Percentiles rank a stretch among this genome's conserved stretches.
phyloP scores from a whole-genome alignment of 192 early-diverging fungal species.

The Coemansia sp. region DNA sequence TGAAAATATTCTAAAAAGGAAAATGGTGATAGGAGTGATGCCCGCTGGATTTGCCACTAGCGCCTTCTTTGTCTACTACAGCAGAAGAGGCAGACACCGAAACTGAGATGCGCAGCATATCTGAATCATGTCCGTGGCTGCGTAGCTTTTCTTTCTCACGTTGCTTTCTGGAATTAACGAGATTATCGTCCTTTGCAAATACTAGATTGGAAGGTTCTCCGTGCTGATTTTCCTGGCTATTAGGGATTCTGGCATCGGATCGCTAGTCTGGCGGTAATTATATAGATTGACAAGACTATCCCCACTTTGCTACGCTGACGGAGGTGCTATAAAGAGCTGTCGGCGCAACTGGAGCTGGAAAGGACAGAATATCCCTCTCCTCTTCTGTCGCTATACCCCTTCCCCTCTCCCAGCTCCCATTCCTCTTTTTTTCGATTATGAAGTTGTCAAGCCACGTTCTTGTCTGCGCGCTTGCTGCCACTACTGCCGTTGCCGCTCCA shows the following conservation, averaged over 20 bases:
- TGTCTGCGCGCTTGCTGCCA: constrained; percentile 3
- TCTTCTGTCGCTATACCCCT: not conserved
- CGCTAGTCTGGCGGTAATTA: not conserved
- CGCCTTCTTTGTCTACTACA: not conserved
- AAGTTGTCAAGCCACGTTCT: not conserved
- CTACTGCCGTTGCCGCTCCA: not conserved
- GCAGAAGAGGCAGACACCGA: not conserved
- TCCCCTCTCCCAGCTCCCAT: not conserved
- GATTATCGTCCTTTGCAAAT: not conserved
- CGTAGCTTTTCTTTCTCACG: not conserved
- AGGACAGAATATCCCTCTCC: not conserved
- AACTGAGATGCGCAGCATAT: not conserved
- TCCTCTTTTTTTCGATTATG: not conserved
- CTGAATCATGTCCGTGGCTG: not conserved
- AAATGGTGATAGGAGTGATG: not conserved
- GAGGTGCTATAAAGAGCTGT: not conserved
- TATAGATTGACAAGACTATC: not conserved
- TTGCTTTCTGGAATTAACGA: not conserved
- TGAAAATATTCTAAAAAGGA: not conserved
- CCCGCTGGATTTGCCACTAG: not conserved
- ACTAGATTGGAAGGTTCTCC: not conserved
- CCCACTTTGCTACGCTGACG: not conserved
- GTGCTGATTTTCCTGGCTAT: not conserved
- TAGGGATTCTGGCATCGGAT: not conserved
- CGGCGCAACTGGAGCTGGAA: not conserved